Conservation (phyloP, 2,329 filamentous ascomycete genomes). For the Clonostachys sp. region DNA sequence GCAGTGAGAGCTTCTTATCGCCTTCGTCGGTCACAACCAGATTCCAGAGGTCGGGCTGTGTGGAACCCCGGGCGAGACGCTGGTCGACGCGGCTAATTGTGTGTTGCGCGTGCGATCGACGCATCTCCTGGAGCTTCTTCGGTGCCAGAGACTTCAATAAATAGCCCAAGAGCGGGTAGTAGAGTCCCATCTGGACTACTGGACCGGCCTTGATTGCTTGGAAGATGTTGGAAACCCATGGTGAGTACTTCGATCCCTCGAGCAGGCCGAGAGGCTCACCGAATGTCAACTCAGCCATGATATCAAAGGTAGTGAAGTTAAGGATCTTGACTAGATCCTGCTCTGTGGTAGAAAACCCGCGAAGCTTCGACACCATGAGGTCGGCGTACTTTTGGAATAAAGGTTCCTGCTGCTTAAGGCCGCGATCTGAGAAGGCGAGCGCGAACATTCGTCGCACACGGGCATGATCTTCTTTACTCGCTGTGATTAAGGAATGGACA, state of each 20-base stretch:
- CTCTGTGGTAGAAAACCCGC: constrained; percentile 4
- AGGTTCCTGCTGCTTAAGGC: constrained; percentile 21
- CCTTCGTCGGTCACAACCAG: background rate
- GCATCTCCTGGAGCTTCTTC: constrained; percentile 5
- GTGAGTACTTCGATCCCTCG: constrained; percentile 6
- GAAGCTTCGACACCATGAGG: constrained; percentile 12
- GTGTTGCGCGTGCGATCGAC: constrained; percentile 4
- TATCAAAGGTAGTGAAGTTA: constrained; percentile 12
- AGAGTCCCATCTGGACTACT: constrained; percentile 5
- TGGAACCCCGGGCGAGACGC: background rate
- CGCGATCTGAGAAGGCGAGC: constrained; percentile 19
- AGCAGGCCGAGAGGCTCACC: constrained; percentile 7
- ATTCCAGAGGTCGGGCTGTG: background rate
- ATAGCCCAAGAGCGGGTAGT: constrained; percentile 3
- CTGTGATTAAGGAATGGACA: constrained; percentile 7
- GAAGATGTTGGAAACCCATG: constrained; percentile 10
- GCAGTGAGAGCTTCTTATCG: background rate
- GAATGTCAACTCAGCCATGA: constrained; percentile 13
- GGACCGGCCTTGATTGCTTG: constrained; percentile 13
- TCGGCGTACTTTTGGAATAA: constrained; percentile 14
- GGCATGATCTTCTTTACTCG: constrained; percentile 9
- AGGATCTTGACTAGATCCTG: constrained; percentile 16
- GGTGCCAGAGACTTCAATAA: constrained; percentile 3
- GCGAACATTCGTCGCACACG: constrained; percentile 15
- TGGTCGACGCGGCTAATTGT: background rate